Conservation (phyloP, 331 rosid species). For the Phaseolus coccineus region DNA sequence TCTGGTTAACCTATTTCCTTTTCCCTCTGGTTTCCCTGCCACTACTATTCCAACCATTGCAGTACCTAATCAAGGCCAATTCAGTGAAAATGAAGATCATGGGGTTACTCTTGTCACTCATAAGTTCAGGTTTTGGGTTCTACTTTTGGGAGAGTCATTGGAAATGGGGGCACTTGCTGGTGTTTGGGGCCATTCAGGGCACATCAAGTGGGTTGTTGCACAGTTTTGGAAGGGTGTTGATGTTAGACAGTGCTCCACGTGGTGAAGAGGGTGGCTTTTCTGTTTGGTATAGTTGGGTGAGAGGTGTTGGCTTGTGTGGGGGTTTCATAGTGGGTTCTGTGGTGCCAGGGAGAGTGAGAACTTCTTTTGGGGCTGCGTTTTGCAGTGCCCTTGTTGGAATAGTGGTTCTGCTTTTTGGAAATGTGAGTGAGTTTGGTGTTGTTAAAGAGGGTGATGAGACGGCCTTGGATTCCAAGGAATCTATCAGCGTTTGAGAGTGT, state of each 20-base stretch:
- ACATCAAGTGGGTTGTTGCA: conserved; percentile 66
- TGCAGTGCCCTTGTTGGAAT: conserved; percentile 55
- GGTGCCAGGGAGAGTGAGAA: conserved; percentile 45
- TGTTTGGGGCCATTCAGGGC: conserved; percentile 70
- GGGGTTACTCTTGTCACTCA: conserved; percentile 61
- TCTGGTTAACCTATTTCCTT: conserved; percentile 74
- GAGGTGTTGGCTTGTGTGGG: conserved; percentile 55
- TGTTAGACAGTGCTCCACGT: conserved; percentile 65
- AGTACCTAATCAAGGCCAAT: conserved; percentile 51
- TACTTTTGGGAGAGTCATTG: conserved; percentile 51
- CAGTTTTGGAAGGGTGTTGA: conserved; percentile 64
- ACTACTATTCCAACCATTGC: conserved; percentile 58
- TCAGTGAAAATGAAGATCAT: conserved; percentile 70
- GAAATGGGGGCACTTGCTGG: conserved; percentile 48
- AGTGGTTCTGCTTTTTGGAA: conserved; percentile 65
- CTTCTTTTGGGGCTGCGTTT: conserved; percentile 68
- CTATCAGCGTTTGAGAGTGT: conserved; percentile 39
- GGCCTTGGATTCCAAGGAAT: conserved; percentile 40
- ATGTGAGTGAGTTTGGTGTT: conserved; percentile 53
- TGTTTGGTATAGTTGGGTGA: conserved; percentile 73
- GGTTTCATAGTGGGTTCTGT: conserved; percentile 66
- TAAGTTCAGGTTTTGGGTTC: conserved; percentile 65
- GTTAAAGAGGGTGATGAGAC: conserved; percentile 43
- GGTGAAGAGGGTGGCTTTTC: conserved; percentile 78
- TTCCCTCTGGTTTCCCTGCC: conserved; percentile 70